Evolutionary conservation across 2,329 filamentous ascomycete genomes (phyloP).

Genomic region (Coniochaeta ligniaria): DNA sequence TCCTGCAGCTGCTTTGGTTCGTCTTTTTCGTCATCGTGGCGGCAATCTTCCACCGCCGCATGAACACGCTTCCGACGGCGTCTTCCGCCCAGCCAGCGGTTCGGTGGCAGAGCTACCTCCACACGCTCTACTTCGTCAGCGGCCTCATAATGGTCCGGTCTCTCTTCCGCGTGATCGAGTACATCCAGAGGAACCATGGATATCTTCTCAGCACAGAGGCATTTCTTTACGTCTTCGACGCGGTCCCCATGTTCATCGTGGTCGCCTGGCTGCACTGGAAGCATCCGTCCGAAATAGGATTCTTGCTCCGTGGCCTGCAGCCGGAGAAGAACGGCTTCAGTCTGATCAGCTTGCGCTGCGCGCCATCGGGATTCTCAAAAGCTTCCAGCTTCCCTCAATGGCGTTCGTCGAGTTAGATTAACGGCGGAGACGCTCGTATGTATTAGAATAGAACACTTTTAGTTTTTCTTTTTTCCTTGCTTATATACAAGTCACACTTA

Average conservation of each 20-base stretch:
- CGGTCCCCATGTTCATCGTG: slow-evolving; percentile 15
- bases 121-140: slow-evolving; percentile 11
- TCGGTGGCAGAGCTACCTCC: slow-evolving; percentile 18
- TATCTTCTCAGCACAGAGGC: slow-evolving; percentile 20
- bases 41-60: slow-evolving; percentile 36
- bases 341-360: too few species aligned
- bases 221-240: slow-evolving; percentile 23
- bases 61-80: slow-evolving; percentile 9
- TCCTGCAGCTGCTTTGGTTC: slow-evolving; percentile 52
- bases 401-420: too few species aligned
- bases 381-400: too few species aligned
- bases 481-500: too few species aligned
- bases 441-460: too few species aligned
- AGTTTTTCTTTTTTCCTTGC: too few species aligned
- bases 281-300: slow-evolving; percentile 4
- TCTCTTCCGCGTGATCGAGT: slow-evolving; percentile 30
- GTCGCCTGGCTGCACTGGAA: slow-evolving; percentile 8
- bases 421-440: too few species aligned
- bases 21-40: slow-evolving; percentile 44
- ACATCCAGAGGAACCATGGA: slow-evolving; percentile 20
- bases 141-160: slow-evolving; percentile 27
- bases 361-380: too few species aligned
- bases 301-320: too few species aligned
- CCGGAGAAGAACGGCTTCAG: too few species aligned
- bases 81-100: slow-evolving; percentile 4